phyloP scores from a whole-genome alignment of 2,329 filamentous ascomycete species.

The Fonsecaea erecta region DNA sequence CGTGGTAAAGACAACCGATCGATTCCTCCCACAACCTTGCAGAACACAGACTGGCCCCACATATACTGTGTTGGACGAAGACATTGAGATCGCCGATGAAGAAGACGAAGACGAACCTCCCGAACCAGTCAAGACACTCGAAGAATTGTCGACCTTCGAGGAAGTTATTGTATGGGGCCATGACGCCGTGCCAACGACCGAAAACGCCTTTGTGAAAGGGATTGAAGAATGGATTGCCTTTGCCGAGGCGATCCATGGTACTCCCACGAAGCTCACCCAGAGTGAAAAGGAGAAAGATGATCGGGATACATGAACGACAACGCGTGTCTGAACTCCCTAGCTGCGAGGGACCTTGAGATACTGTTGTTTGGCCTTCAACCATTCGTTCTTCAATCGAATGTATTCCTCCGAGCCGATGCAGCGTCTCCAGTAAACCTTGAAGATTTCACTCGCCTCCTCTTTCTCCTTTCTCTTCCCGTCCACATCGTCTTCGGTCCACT shows the following conservation, averaged over 20 bases:
- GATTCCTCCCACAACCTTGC: conserved; percentile 25
- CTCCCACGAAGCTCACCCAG: background rate
- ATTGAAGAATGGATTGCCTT: conserved; percentile 81
- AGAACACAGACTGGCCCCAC: conserved; percentile 13
- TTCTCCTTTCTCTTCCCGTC: conserved; percentile 41
- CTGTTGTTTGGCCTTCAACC: conserved; percentile 38
- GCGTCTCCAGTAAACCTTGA: conserved; percentile 35
- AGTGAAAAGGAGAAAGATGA: background rate
- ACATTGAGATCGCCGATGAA: conserved; percentile 45
- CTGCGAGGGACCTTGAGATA: conserved; percentile 16
- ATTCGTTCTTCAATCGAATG: conserved; percentile 54
- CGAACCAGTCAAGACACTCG: conserved; percentile 61
- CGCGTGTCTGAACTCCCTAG: background rate
- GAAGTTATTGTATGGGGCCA: conserved; percentile 84
- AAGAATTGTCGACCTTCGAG: conserved; percentile 71
- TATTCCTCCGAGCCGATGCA: conserved; percentile 52
- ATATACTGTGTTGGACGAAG: conserved; percentile 33
- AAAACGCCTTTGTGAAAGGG: conserved; percentile 74
- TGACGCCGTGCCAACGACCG: conserved; percentile 66
- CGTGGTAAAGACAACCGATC: conserved; percentile 56
- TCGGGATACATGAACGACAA: conserved; percentile 2
- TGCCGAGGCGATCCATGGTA: conserved; percentile 65
- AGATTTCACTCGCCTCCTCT: conserved; percentile 39
- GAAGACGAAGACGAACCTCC: conserved; percentile 52
- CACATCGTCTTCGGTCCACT: conserved; percentile 47